Evolutionary conservation across 306 rosid genomes (phyloP).

Genomic region (Dicorynia guianensis): DNA sequence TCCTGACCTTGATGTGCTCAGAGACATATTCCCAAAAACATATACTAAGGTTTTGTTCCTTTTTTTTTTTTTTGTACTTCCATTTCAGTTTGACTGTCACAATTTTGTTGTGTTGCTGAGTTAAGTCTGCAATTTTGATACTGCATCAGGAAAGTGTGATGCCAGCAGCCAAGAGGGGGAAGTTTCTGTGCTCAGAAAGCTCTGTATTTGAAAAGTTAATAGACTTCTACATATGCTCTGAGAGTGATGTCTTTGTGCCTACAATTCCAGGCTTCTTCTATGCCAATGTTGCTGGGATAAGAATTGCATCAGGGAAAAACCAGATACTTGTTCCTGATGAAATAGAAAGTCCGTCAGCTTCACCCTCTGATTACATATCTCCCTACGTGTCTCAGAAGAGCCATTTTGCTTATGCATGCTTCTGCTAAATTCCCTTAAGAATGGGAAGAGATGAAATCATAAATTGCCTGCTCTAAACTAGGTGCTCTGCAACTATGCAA

Average conservation of each 20-base stretch:
- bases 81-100: not conserved
- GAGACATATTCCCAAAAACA: constrained; percentile 49
- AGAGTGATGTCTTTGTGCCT: constrained; percentile 53
- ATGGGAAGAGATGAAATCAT: not conserved
- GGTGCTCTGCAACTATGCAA: not conserved
- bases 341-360: constrained; percentile 6
- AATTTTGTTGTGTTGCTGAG: not conserved
- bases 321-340: constrained; percentile 47
- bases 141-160: constrained; percentile 45
- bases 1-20: constrained; percentile 43
- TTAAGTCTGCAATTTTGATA: not conserved
- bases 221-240: constrained; percentile 46
- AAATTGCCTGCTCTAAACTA: not conserved
- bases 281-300: constrained; percentile 47
- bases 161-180: constrained; percentile 33
- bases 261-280: constrained; percentile 40
- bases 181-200: constrained; percentile 34
- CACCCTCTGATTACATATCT: constrained; percentile 42
- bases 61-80: not conserved
- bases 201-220: constrained; percentile 43
- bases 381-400: constrained; percentile 45
- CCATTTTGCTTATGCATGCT: constrained; percentile 53
- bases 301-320: constrained; percentile 51
- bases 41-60: constrained; percentile 49
- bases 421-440: constrained; percentile 20